Evolutionary conservation across 495 filamentous ascomycete species (phyloP).

Genomic region (Astrocystis sublimbata): DNA sequence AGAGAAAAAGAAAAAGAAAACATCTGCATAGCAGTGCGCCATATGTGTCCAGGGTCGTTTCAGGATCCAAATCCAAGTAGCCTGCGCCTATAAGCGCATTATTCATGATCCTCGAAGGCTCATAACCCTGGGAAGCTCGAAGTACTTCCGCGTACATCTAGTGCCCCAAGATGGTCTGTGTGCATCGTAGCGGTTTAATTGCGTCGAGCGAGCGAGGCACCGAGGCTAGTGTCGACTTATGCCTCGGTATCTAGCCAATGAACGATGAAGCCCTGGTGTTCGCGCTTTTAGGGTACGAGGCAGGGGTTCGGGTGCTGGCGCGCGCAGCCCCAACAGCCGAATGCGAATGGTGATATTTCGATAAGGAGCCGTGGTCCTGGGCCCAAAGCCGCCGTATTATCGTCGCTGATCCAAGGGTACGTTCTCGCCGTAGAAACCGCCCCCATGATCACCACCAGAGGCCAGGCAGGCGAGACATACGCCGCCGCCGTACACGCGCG

Average conservation of each 20-base stretch:
- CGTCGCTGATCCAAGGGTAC: constrained; percentile 50
- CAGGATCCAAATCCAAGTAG: constrained; percentile 17
- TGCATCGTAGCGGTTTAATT: neutral
- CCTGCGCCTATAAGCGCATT: constrained; percentile 5
- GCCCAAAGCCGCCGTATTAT: constrained; percentile 21
- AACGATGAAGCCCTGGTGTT: constrained; percentile 12
- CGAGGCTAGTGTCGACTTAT: neutral
- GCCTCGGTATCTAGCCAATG: constrained; percentile 3
- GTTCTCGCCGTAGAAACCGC: constrained; percentile 52
- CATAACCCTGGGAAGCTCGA: neutral
- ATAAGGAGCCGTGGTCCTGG: neutral
- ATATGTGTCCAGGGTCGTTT: neutral
- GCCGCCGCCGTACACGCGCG: constrained; percentile 52
- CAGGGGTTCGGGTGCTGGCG: neutral
- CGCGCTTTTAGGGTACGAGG: neutral
- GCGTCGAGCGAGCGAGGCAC: constrained; percentile 9
- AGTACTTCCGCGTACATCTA: neutral
- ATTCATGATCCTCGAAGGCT: neutral
- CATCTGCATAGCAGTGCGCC: neutral
- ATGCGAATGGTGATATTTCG: neutral
- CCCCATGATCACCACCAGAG: constrained; percentile 39
- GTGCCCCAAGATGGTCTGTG: neutral
- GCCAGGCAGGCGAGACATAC: constrained; percentile 49
- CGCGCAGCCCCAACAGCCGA: neutral
- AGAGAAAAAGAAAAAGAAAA: neutral